phyloP scores from a whole-genome alignment of 176 grass and related monocot species.

The Olyra latifolia region DNA sequence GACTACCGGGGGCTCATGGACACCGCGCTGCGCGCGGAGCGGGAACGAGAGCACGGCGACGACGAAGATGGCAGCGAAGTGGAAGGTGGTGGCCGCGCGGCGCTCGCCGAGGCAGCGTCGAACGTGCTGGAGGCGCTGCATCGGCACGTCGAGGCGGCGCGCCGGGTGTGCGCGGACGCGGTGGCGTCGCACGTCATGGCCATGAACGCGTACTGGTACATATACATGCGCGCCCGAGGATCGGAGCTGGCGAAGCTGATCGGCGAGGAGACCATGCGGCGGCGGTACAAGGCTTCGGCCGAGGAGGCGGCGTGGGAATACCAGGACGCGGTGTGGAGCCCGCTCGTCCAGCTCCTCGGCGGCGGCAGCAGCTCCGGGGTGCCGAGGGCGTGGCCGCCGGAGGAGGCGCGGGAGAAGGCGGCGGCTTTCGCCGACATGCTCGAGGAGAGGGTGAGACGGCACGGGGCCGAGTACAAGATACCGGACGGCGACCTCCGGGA shows the following conservation, averaged over 20 bases:
- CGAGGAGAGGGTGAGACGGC: conserved; percentile 40
- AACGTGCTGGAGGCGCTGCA: conserved; percentile 60
- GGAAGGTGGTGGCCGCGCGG: not conserved
- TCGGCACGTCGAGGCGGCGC: conserved; percentile 57
- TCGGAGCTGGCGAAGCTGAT: conserved; percentile 52
- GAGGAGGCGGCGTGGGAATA: conserved; percentile 76
- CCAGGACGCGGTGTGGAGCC: conserved; percentile 50
- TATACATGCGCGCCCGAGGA: conserved; percentile 62
- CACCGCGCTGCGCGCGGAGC: conserved; percentile 47
- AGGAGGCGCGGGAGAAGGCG: conserved; percentile 27
- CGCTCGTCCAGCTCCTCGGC: conserved; percentile 34
- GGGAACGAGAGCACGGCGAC: not conserved
- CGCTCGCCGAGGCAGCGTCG: conserved; percentile 35
- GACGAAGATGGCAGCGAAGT: not conserved
- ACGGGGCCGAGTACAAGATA: conserved; percentile 42
- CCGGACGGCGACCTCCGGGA: conserved; percentile 49
- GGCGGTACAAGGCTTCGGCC: conserved; percentile 49
- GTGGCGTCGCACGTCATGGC: conserved; percentile 52
- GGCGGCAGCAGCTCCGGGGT: conserved; percentile 16
- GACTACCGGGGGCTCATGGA: conserved; percentile 55
- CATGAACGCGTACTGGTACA: conserved; percentile 81
- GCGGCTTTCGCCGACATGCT: conserved; percentile 41
- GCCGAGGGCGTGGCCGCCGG: conserved; percentile 15
- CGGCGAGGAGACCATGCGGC: conserved; percentile 57
- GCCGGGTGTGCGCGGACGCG: conserved; percentile 19